Conservation (phyloP, 306 rosid species). For the Boehmeria nivea region DNA sequence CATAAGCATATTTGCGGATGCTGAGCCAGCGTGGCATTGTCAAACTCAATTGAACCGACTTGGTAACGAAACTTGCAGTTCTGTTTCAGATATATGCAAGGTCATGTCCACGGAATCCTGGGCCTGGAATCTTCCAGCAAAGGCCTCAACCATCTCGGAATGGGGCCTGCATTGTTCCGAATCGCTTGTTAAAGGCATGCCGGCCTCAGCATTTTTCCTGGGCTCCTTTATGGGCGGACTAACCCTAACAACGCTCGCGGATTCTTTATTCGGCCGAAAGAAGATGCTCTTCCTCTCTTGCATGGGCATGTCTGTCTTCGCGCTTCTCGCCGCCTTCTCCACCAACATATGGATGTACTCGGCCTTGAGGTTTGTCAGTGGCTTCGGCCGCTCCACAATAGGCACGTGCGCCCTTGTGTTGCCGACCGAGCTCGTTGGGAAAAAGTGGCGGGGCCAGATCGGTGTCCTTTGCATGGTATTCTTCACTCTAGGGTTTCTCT, state of each 20-base stretch:
- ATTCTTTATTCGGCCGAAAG: slow-evolving; percentile 49
- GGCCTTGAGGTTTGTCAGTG: slow-evolving; percentile 26
- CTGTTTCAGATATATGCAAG: slow-evolving; percentile 14
- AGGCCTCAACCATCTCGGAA: slow-evolving; percentile 39
- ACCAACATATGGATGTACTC: slow-evolving; percentile 51
- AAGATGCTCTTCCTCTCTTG: slow-evolving; percentile 46
- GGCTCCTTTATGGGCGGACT: slow-evolving; percentile 57
- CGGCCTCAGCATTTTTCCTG: slow-evolving; percentile 45
- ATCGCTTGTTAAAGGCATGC: slow-evolving; percentile 31
- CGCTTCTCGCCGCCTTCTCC: slow-evolving; percentile 38
- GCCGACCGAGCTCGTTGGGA: slow-evolving; percentile 51
- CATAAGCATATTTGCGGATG: slow-evolving; percentile 48
- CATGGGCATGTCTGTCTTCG: slow-evolving; percentile 40
- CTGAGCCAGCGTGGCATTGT: slow-evolving; percentile 45
- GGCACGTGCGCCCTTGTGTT: slow-evolving; percentile 51
- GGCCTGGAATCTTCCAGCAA: slow-evolving; percentile 41
- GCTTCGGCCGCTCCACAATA: slow-evolving; percentile 43
- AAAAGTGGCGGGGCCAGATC: slow-evolving; percentile 34
- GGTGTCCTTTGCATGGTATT: slow-evolving; percentile 43
- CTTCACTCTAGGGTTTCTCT: slow-evolving; percentile 51
- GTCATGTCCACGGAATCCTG: slow-evolving; percentile 29
- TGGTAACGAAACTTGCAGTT: not conserved
- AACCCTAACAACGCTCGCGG: slow-evolving; percentile 41
- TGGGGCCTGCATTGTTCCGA: slow-evolving; percentile 38
- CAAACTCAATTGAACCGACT: not conserved